Percentiles rank a stretch among this genome's conserved stretches.
Evolutionary conservation across 345 rosid genomes (phyloP).

Genomic region (Populus simonii): DNA sequence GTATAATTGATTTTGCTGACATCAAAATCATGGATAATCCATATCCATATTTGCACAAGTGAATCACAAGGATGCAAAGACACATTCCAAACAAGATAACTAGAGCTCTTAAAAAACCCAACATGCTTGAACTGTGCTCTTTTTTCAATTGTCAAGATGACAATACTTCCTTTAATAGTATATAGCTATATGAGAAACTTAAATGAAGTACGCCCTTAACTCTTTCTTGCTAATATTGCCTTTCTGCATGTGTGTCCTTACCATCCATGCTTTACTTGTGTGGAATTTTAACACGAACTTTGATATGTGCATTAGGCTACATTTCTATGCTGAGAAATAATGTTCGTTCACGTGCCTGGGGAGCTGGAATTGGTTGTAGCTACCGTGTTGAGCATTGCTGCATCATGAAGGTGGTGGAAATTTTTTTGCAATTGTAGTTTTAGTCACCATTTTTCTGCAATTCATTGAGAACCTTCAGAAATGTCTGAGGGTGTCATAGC

Average conservation of each 20-base stretch:
- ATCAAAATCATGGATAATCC: background rate
- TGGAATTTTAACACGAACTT: background rate
- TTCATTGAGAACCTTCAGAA: background rate
- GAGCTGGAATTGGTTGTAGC: constrained; percentile 98
- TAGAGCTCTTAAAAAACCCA: background rate
- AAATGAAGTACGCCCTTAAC: background rate
- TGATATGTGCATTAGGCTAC: constrained; percentile 51
- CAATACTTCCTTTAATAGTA: background rate
- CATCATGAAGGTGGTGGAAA: constrained; percentile 76
- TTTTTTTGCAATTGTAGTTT: constrained; percentile 6
- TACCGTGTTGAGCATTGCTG: constrained; percentile 93
- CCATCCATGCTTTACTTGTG: background rate
- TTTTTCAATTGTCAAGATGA: background rate
- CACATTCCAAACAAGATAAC: background rate
- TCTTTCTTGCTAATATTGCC: background rate
- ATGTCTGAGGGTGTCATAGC: background rate
- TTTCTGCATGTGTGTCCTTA: background rate
- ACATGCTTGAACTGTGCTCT: background rate
- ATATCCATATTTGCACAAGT: background rate
- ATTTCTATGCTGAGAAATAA: constrained; percentile 91
- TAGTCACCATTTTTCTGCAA: background rate
- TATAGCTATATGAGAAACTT: background rate
- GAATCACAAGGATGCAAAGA: background rate
- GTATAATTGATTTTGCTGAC: background rate
- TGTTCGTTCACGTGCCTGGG: constrained; percentile 99